Evolutionary conservation across 208 protist species (phyloP).

Genomic region (Wallacemonas collosoma): DNA sequence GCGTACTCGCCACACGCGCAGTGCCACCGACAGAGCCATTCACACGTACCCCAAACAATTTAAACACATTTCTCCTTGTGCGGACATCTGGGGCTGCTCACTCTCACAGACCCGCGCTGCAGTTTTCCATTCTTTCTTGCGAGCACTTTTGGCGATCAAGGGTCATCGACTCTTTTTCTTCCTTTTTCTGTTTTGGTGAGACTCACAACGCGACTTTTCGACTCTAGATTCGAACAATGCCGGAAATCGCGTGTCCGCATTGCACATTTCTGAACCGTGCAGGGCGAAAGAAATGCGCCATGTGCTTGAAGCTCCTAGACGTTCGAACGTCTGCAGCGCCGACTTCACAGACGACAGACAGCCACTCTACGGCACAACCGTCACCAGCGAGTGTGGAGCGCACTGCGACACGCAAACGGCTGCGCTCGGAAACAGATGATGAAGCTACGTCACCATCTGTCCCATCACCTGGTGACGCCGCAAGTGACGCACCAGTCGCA

Average conservation of each 20-base stretch:
- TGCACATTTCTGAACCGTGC: constrained; percentile 69
- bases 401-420: constrained; percentile 19
- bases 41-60: too few species aligned
- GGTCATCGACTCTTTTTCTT: constrained; percentile 10
- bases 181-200: constrained; percentile 24
- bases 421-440: constrained; percentile 18
- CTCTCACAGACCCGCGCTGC: too few species aligned
- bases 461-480: constrained; percentile 30
- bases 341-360: background rate
- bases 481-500: background rate
- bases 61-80: too few species aligned
- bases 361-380: constrained; percentile 1
- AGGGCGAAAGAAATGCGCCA: constrained; percentile 43
- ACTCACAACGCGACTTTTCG: background rate
- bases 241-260: constrained; percentile 38
- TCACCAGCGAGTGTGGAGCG: background rate
- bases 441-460: background rate
- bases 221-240: background rate
- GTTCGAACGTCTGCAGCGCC: constrained; percentile 1
- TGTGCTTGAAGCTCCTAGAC: constrained; percentile 56
- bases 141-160: too few species aligned
- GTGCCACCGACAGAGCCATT: too few species aligned
- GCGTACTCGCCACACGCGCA: too few species aligned
- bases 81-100: too few species aligned
- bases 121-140: too few species aligned